Conservation (phyloP, 805 yeast species). For the Wickerhamomyces alni region DNA sequence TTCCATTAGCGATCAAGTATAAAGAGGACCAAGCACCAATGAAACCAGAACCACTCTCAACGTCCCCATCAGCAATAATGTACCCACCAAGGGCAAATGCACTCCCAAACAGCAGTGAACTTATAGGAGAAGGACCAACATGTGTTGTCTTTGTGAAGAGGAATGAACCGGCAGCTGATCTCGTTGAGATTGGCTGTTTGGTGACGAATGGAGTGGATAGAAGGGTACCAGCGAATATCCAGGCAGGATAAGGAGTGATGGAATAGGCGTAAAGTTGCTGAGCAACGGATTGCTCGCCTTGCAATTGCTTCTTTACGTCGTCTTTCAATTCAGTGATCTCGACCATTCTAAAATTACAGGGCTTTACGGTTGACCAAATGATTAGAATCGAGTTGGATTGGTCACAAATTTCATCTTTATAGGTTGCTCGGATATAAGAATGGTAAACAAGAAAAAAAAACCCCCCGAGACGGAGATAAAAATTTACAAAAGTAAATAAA, state of each 20-base stretch:
- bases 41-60: slow-evolving; percentile 76
- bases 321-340: slow-evolving; percentile 20
- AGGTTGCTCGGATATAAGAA: not conserved
- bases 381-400: too few relatives aligned
- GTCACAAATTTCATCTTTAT: not conserved
- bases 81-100: slow-evolving; percentile 64
- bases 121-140: slow-evolving; percentile 28
- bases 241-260: slow-evolving; percentile 43
- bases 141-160: slow-evolving; percentile 1
- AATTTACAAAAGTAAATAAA: not conserved
- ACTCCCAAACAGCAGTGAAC: slow-evolving; percentile 51
- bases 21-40: slow-evolving; percentile 74
- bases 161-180: slow-evolving; percentile 2
- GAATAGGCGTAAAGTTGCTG: slow-evolving; percentile 26
- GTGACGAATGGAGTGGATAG: slow-evolving; percentile 32
- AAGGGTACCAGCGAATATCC: slow-evolving; percentile 32
- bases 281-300: slow-evolving; percentile 1
- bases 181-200: slow-evolving; percentile 19
- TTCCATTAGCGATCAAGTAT: slow-evolving; percentile 67
- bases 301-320: slow-evolving; percentile 6
- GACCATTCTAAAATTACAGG: too few relatives aligned
- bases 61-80: slow-evolving; percentile 73
- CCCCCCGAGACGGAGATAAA: too few relatives aligned
- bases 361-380: not conserved
- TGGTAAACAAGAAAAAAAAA: not conserved